Conservation (phyloP, 2,329 filamentous ascomycete genomes). For the Pseudofabraea citricarpa region DNA sequence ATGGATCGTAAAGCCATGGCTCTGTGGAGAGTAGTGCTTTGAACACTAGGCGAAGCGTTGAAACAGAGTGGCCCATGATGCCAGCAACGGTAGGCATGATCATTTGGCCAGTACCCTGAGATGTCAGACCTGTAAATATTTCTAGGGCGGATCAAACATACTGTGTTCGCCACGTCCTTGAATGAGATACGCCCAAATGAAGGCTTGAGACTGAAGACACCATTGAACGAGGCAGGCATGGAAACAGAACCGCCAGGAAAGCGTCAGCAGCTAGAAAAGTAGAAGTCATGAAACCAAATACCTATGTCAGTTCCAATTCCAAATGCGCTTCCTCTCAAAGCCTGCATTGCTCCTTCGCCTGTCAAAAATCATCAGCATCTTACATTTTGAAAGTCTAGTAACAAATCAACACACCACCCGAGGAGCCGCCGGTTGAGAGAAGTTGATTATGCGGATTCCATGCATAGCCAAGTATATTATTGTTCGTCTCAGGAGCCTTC, state of each 20-base stretch:
- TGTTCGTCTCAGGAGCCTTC: conserved; percentile 30
- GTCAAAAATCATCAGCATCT: not conserved
- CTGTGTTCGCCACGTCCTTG: conserved; percentile 53
- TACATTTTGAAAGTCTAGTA: too few species aligned
- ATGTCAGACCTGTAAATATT: too few species aligned
- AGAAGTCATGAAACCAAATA: too few species aligned
- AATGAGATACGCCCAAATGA: conserved; percentile 33
- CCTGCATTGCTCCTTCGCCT: conserved; percentile 21
- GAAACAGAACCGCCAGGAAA: conserved; percentile 13
- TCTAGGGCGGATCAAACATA: conserved; percentile 2
- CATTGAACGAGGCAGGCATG: conserved; percentile 28
- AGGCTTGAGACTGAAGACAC: conserved; percentile 30
- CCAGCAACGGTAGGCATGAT: conserved; percentile 43
- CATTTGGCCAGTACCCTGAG: not conserved
- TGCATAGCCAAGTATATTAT: conserved; percentile 34
- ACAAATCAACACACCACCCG: not conserved
- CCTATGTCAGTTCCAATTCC: conserved; percentile 24
- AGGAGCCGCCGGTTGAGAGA: not conserved
- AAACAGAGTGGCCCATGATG: conserved; percentile 49
- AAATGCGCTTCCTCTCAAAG: conserved; percentile 15
- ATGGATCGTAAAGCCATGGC: conserved; percentile 61
- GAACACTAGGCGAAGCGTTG: conserved; percentile 47
- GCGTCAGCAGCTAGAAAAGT: too few species aligned
- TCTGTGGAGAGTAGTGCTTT: conserved; percentile 47
- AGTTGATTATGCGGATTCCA: conserved; percentile 1